Evolutionary conservation across 1,284 basidiomycete genomes (phyloP), one percentile per base, ranked within the genome.

Genomic region (Leccinum fuscescens): DNA sequence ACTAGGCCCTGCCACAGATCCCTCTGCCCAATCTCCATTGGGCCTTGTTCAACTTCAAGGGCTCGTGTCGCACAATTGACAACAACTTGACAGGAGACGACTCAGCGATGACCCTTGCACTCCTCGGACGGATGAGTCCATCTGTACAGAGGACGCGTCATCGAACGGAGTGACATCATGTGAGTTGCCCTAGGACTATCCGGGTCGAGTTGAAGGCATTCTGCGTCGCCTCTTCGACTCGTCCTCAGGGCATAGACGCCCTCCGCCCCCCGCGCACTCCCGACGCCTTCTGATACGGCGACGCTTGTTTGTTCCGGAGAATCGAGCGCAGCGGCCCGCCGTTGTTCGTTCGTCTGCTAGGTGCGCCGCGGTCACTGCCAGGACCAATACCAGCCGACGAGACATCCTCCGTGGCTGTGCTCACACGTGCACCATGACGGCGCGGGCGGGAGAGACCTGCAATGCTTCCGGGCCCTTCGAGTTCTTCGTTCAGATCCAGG

Each of bases 291-390:
- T 65, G 59, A 48, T 65, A 63, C 14, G 65, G 64, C 24, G 27
- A 24, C 2, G 54, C 9, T 3, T 57, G 48, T 53, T 46, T 66
- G 42, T 62, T 66, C 4, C 59, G 65, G 27, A 68, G 62, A 44
- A 66, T 66, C 14, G 65, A 66, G 12, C 66, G 61, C 8, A 64
- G 50, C 9, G 59, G 61, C 1, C 55, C 64, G 24, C 54, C 42
- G 24, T 52, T 37, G 15, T 44, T 20, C 11, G 58, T 22, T 9
- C 44, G 54, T 8, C n/a, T n/a, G 3, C 14, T 35, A 6, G n/a
- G 5, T 9, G 42, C 8, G 11, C 9, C 17, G 6, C 9, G 17
- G 17, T 20, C 42, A 20, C 17, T 44, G 7, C 4, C 24, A 14
- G 5, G 29, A 6, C n/a, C 53, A 11, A 0, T 15, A 22, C 53